Conservation (phyloP, 2,329 filamentous ascomycete species). For the Pseudogymnoascus sp. region DNA sequence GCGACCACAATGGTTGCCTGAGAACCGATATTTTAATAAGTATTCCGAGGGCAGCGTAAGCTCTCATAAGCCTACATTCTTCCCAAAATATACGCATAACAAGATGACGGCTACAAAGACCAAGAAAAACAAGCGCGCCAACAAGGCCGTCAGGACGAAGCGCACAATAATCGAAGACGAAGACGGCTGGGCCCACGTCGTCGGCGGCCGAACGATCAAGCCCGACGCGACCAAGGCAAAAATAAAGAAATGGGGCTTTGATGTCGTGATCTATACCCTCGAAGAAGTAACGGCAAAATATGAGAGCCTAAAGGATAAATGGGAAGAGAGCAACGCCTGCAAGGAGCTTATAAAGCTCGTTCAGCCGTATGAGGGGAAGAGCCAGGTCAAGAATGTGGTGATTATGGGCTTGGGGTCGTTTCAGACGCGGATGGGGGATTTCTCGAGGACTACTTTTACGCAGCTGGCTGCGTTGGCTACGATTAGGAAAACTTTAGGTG, state of each 20-base stretch:
- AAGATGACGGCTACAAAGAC: not conserved
- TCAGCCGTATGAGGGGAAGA: slow-evolving; percentile 7
- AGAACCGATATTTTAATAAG: not conserved
- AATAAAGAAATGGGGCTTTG: not conserved
- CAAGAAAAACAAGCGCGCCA: not conserved
- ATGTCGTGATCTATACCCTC: slow-evolving; percentile 15
- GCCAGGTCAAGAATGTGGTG: slow-evolving; percentile 23
- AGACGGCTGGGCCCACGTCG: slow-evolving; percentile 30
- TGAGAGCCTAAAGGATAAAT: slow-evolving; percentile 21
- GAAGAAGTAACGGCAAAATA: slow-evolving; percentile 25
- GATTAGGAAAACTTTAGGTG: slow-evolving; percentile 21
- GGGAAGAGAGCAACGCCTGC: slow-evolving; percentile 22
- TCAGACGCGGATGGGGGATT: slow-evolving; percentile 25
- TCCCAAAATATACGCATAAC: not conserved
- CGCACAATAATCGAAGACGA: slow-evolving; percentile 24
- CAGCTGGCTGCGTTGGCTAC: slow-evolving; percentile 27
- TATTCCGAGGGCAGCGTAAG: not conserved
- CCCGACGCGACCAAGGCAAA: not conserved
- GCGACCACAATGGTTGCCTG: not conserved
- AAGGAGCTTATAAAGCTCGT: slow-evolving; percentile 12
- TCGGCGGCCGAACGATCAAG: slow-evolving; percentile 17
- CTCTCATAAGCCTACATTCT: not conserved
- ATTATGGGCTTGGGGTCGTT: slow-evolving; percentile 28
- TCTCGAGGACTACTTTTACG: slow-evolving; percentile 23
- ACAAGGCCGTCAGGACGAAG: slow-evolving; percentile 23